Conservation (phyloP, 1,139 yeast species). For the Ogataea hybrid region DNA sequence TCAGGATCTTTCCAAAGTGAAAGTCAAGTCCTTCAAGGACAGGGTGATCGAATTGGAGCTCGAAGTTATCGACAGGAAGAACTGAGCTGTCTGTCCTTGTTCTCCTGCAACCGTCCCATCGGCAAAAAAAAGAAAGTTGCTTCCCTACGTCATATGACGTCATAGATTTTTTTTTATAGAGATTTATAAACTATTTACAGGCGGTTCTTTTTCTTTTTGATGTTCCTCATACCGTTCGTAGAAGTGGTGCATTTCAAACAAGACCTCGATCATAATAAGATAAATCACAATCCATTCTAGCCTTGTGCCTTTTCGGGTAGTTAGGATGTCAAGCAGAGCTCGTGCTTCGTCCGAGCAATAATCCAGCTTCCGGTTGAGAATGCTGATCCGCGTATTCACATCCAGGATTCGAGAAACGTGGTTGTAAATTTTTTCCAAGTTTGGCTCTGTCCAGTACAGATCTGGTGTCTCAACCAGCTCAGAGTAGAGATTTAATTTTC, state of each 20-base stretch:
- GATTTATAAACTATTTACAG: constrained; percentile 1
- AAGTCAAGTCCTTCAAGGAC: constrained; percentile 30
- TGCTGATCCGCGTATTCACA: constrained; percentile 71
- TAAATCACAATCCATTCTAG: constrained; percentile 87
- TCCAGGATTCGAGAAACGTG: constrained; percentile 71
- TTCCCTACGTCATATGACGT: constrained; percentile 8
- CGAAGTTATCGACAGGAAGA: constrained; percentile 3
- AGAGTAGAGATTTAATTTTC: constrained; percentile 80
- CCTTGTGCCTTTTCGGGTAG: constrained; percentile 72
- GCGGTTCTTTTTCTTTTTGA: not conserved
- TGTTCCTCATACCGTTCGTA: constrained; percentile 38
- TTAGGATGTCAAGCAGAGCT: constrained; percentile 69
- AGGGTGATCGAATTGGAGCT: constrained; percentile 22
- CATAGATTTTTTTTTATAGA: constrained; percentile 7
- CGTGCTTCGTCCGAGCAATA: constrained; percentile 88
- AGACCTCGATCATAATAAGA: constrained; percentile 79
- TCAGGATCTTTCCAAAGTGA: constrained; percentile 57
- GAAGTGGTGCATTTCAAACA: constrained; percentile 70
- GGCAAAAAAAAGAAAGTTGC: constrained; percentile 1
- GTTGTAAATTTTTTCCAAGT: constrained; percentile 70
- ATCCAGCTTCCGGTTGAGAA: constrained; percentile 79
- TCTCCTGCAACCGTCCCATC: not conserved
- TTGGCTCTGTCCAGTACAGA: constrained; percentile 89
- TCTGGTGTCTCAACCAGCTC: constrained; percentile 92
- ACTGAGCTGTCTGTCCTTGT: constrained; percentile 5